Conservation (phyloP, 257 asterid genomes). For the Paulownia fortunei region DNA sequence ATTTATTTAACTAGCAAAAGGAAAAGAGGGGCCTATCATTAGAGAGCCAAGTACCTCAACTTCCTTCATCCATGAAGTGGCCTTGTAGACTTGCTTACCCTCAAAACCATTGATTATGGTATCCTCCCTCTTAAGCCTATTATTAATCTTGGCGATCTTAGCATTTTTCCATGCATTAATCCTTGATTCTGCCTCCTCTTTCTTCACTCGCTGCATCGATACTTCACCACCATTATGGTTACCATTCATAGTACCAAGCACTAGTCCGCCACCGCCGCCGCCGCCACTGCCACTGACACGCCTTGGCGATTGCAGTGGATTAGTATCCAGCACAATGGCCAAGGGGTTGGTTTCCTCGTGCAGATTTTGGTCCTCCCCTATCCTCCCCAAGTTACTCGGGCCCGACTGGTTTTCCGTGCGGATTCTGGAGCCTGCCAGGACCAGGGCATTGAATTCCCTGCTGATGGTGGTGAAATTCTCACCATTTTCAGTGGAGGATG, state of each 20-base stretch:
- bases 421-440: slow-evolving; percentile 64
- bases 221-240: slow-evolving; percentile 26
- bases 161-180: slow-evolving; percentile 90
- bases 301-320: slow-evolving; percentile 49
- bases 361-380: slow-evolving; percentile 65
- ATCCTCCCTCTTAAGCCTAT: slow-evolving; percentile 88
- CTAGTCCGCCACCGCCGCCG: slow-evolving; percentile 13
- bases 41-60: slow-evolving; percentile 78
- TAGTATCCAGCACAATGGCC: slow-evolving; percentile 72
- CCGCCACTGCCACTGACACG: no score
- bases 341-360: slow-evolving; percentile 65
- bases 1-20: no score
- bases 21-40: no score
- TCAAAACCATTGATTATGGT: slow-evolving; percentile 82
- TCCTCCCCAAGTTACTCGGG: slow-evolving; percentile 48
- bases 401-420: slow-evolving; percentile 43
- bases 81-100: slow-evolving; percentile 83
- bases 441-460: slow-evolving; percentile 76
- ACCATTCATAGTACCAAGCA: neutral
- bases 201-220: slow-evolving; percentile 74
- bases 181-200: slow-evolving; percentile 88
- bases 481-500: slow-evolving; percentile 44
- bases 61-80: slow-evolving; percentile 93
- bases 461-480: slow-evolving; percentile 80
- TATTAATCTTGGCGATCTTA: slow-evolving; percentile 76